phyloP scores from a whole-genome alignment of 108 stramenopile genomes.

The Epithemia pelagica region DNA sequence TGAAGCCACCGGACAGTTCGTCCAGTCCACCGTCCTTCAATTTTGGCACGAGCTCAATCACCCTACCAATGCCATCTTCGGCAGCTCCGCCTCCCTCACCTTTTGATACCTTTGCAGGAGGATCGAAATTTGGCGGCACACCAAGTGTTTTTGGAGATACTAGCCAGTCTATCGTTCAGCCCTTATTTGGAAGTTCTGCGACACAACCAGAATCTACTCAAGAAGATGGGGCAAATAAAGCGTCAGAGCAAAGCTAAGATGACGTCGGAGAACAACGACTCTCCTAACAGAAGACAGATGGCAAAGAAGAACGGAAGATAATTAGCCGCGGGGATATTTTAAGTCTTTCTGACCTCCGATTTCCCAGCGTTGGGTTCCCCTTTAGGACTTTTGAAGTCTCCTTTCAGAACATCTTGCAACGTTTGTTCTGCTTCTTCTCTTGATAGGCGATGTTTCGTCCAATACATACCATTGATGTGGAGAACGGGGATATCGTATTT shows the following conservation, averaged over 20 bases:
- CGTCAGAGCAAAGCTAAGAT: no score
- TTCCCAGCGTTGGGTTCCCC: constrained; percentile 73
- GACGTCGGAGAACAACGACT: no score
- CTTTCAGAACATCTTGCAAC: constrained; percentile 32
- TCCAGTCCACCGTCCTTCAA: constrained; percentile 26
- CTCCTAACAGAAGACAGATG: no score
- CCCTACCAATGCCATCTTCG: constrained; percentile 35
- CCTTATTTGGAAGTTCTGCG: constrained; percentile 6
- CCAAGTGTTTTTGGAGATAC: constrained; percentile 10
- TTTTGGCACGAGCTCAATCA: constrained; percentile 45
- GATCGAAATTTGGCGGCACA: neutral
- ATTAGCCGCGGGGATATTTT: no score
- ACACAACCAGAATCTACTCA: no score
- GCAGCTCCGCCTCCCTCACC: constrained; percentile 9
- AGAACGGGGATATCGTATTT: constrained; percentile 86
- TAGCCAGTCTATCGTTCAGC: neutral
- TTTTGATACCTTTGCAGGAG: constrained; percentile 15
- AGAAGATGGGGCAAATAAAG: no score
- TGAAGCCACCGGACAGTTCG: constrained; percentile 44
- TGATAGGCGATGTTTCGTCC: constrained; percentile 70
- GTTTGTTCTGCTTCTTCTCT: constrained; percentile 47
- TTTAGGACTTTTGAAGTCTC: constrained; percentile 31
- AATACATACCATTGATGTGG: constrained; percentile 63
- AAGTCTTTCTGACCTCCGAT: no score
- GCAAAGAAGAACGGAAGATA: no score